phyloP scores from a whole-genome alignment of 176 grass and related monocot species.

The Carex scoparia region DNA sequence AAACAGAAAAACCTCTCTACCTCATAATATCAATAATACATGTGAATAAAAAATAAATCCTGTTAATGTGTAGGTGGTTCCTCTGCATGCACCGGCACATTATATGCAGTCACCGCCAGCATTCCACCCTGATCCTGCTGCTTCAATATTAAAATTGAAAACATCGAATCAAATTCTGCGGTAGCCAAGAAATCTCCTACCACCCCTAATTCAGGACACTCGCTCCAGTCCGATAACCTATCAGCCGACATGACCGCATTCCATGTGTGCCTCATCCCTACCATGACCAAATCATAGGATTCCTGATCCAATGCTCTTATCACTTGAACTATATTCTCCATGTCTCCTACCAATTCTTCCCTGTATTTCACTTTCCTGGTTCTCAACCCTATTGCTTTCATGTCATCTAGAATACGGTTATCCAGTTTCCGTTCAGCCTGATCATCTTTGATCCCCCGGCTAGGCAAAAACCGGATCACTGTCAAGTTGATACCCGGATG shows the following conservation, averaged over 20 bases:
- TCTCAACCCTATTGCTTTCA: slow-evolving; percentile 36
- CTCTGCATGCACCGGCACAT: not conserved
- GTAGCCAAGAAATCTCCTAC: slow-evolving; percentile 71
- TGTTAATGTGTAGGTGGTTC: not conserved
- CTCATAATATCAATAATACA: slow-evolving; percentile 1
- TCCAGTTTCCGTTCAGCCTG: slow-evolving; percentile 46
- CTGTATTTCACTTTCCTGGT: slow-evolving; percentile 43
- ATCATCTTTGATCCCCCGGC: slow-evolving; percentile 47
- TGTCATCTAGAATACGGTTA: slow-evolving; percentile 53
- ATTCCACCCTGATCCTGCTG: slow-evolving; percentile 79
- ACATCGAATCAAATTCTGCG: slow-evolving; percentile 56
- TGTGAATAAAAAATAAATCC: not conserved
- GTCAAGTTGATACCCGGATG: slow-evolving; percentile 48
- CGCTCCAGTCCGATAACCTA: slow-evolving; percentile 61
- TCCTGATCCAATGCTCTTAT: slow-evolving; percentile 42
- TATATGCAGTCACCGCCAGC: slow-evolving; percentile 19
- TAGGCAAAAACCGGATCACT: slow-evolving; percentile 57
- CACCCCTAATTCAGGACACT: slow-evolving; percentile 77
- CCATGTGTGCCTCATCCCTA: slow-evolving; percentile 63
- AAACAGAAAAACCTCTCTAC: slow-evolving; percentile 5
- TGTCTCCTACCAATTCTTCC: slow-evolving; percentile 66
- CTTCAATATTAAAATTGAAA: slow-evolving; percentile 79
- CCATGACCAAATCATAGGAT: slow-evolving; percentile 67
- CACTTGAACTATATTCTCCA: slow-evolving; percentile 53
- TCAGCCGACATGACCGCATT: slow-evolving; percentile 52